Conservation (phyloP, 2,329 filamentous ascomycete species). For the Penicillium hordei region DNA sequence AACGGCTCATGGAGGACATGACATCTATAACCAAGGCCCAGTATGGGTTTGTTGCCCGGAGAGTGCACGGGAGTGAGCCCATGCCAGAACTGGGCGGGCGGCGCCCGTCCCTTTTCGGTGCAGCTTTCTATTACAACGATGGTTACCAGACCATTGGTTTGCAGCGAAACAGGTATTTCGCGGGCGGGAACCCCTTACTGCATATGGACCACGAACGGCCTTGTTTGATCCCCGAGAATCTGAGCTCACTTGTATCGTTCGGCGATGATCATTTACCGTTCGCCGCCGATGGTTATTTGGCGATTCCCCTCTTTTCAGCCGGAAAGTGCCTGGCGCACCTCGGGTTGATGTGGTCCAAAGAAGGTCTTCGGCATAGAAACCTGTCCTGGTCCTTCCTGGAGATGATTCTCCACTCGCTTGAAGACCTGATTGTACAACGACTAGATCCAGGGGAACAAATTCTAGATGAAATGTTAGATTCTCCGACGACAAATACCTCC, state of each 20-base stretch:
- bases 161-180: conserved; percentile 62
- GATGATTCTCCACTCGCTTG: conserved; percentile 66
- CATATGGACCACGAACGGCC: conserved; percentile 72
- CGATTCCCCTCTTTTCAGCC: conserved; percentile 63
- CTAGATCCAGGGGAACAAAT: conserved; percentile 37
- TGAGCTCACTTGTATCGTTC: conserved; percentile 61
- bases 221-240: conserved; percentile 63
- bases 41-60: conserved; percentile 67
- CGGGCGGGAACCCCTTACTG: conserved; percentile 64
- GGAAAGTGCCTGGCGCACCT: conserved; percentile 69
- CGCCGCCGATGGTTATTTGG: conserved; percentile 65
- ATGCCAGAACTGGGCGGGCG: conserved; percentile 62
- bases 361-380: conserved; percentile 56
- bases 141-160: conserved; percentile 54
- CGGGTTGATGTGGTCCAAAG: conserved; percentile 68
- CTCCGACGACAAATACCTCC: conserved; percentile 17
- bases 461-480: neutral
- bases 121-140: conserved; percentile 66
- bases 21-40: conserved; percentile 64
- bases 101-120: conserved; percentile 63
- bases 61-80: conserved; percentile 60
- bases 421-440: conserved; percentile 64
- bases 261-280: conserved; percentile 59
- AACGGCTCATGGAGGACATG: conserved; percentile 62
- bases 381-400: conserved; percentile 68